Base-by-base conservation (phyloP, 1,284 basidiomycete genomes). In the Amylostereum areolatum region DNA sequence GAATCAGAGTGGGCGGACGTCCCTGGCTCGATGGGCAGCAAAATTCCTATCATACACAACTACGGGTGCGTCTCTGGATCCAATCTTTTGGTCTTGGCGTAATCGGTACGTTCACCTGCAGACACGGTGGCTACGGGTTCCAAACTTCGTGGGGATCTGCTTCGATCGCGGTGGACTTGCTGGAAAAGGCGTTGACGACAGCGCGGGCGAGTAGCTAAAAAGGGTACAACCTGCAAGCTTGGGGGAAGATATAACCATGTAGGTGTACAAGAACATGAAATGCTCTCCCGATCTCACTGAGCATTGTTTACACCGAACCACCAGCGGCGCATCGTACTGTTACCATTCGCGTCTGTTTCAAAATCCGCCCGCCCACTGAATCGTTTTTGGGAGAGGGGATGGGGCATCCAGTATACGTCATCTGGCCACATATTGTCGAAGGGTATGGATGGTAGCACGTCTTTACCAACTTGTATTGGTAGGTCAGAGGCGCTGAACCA, bases 341-440 rank as follows among this genome's bases (percentile, higher is more conserved):
- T 43, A 11, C 52, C 52, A 12, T 61, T 56, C 3, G 62, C 62
- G 31, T 63, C 58, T 6, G 52, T 36, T 7, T 50, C 51, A 56
- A 81, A 83, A 64, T 86, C 83, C 0, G 74, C 77, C 30, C 83
- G 68, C 7, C 78, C 83, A 41, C 73, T 62, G 57, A 85, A 85
- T 11, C 57, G 64, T 25, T 62, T 62, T 35, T 71, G 68, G 1
- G 72, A 56, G 18, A 83, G 62, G 25, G 85, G 67, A 18, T 80
- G 62, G 4, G 81, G 82, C 46, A 84, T 60, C 83, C 83, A 85
- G 53, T 74, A 65, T n/a, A 61, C 49, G 57, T 85, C 83, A 36
- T 76, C 74, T n/a, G 74, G 75, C 83, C 83, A 85, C 80, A 85
- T 83, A 43, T 70, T 58, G 28, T 72, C 68, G 55, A 72, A 80